Percentiles rank a stretch among this genome's conserved stretches.
These are phyloP conservation scores for Trifolium fragiferum DNA, from an alignment of 306 rosid species.

Conservation along the genomic window DNA sequence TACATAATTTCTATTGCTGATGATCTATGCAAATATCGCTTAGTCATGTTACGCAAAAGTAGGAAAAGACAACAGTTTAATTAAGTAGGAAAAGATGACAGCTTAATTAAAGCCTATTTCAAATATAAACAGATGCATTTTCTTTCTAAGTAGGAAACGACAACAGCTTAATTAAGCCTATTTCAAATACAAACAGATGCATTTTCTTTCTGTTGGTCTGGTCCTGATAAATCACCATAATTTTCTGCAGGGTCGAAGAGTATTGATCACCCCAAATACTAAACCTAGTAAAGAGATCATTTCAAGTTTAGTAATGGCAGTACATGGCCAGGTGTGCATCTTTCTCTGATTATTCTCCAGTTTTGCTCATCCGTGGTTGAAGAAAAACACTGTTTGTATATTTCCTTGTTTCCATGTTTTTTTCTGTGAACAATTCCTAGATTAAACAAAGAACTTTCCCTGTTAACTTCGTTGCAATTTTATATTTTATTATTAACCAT, in stretches of 20 bases:
- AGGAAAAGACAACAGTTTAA: slow-evolving; percentile 3
- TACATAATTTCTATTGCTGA: slow-evolving; percentile 8
- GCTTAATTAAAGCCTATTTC: slow-evolving; percentile 14
- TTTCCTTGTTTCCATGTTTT: slow-evolving; percentile 21
- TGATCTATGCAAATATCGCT: slow-evolving; percentile 15
- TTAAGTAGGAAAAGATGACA: no score
- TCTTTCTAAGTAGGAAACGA: slow-evolving; percentile 24
- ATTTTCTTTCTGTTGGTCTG: slow-evolving; percentile 36
- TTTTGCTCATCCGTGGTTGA: slow-evolving; percentile 18
- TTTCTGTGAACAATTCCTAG: slow-evolving; percentile 25
- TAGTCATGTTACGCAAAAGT: background rate
- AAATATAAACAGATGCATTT: slow-evolving; percentile 30
- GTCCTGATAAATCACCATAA: slow-evolving; percentile 31
- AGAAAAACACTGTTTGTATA: slow-evolving; percentile 22
- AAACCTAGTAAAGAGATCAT: slow-evolving; percentile 83
- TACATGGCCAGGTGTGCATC: slow-evolving; percentile 75
- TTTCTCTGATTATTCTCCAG: slow-evolving; percentile 29
- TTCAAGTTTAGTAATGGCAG: slow-evolving; percentile 72
- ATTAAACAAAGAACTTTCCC: slow-evolving; percentile 13
- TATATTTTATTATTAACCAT: slow-evolving; percentile 17
- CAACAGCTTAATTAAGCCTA: slow-evolving; percentile 16
- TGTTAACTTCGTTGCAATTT: slow-evolving; percentile 5
- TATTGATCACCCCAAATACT: slow-evolving; percentile 78
- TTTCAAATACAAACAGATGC: slow-evolving; percentile 20
- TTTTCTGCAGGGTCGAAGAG: slow-evolving; percentile 75